Base-by-base conservation (phyloP, 148 eudicot species). In the Nyssa sinensis region DNA sequence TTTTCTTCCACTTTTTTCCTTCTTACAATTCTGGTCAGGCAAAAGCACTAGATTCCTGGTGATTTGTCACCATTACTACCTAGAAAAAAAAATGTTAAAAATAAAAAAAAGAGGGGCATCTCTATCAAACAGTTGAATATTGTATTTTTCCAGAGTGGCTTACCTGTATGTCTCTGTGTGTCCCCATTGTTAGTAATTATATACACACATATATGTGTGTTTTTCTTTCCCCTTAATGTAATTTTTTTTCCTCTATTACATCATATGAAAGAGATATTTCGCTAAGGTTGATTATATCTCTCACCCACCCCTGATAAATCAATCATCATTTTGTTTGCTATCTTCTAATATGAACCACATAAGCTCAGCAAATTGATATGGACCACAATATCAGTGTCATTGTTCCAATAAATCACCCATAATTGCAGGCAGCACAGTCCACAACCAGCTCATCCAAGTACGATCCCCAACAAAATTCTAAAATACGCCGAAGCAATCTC, bases 1-100 rank as follows among this genome's bases (percentile, higher is more conserved):
- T 76, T 81, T 69, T 53, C 69, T 66, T 62, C 78, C 13, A 35
- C 37, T 53, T 75, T 64, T 76, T 69, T n/a, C n/a, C 32, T 79
- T 59, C 69, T 83, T 68, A 75, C 47, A 85, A 32, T 77, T 75
- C 37, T 66, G 64, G 83, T 72, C 74, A 64, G 60, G 41, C 81
- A 87, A 83, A 81, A 80, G 76, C 72, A 77, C 87, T 67, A 80
- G 81, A 80, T 87, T 87, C 81, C 88, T 78, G 79, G 82, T 60
- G 62, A 71, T 73, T 79, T 88, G 85, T 77, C 84, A 82, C 81
- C 78, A 80, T 80, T 80, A 68, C 69, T 24, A 66, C 62, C 5
- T 4, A 57, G 58, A 37, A 27, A 64, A 23, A 33, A 73, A 14
- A 65, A 75, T 47, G 70, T 11, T 73, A 23, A 31, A 70, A 62